Conservation (phyloP, 306 rosid species). For the Ochetophila trinervis region DNA sequence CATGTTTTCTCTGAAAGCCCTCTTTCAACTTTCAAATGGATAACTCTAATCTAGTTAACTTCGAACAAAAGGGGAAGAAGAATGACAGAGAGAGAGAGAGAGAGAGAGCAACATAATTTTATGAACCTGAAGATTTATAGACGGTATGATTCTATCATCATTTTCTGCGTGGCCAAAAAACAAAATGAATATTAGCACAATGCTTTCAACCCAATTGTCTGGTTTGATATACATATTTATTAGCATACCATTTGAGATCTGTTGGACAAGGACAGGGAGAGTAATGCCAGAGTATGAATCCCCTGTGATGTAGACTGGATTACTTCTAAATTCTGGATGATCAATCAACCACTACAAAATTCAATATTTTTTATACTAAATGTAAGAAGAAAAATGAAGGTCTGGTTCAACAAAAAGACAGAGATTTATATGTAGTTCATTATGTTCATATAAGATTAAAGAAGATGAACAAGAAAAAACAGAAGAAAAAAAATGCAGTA, state of each 20-base stretch:
- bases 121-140: conserved; percentile 46
- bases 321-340: conserved; percentile 53
- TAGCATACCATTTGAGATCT: conserved; percentile 52
- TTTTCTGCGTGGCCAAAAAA: conserved; percentile 26
- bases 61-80: not conserved
- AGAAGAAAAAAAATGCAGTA: no score
- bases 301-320: conserved; percentile 56
- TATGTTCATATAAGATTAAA: no score
- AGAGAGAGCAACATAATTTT: not conserved
- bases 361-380: not conserved
- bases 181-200: not conserved
- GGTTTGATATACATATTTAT: not conserved
- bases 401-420: not conserved
- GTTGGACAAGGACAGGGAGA: conserved; percentile 46
- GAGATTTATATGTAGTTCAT: no score
- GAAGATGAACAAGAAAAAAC: no score
- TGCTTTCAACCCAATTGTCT: not conserved
- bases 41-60: not conserved
- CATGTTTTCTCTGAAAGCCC: no score
- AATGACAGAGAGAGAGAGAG: no score
- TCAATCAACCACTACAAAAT: conserved; percentile 60
- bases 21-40: no score
- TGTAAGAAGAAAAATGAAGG: not conserved
- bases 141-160: conserved; percentile 27
- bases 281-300: conserved; percentile 71